Conservation (phyloP, 202 grass and related monocot genomes). For the Schoenoplectus tabernaemontani region DNA sequence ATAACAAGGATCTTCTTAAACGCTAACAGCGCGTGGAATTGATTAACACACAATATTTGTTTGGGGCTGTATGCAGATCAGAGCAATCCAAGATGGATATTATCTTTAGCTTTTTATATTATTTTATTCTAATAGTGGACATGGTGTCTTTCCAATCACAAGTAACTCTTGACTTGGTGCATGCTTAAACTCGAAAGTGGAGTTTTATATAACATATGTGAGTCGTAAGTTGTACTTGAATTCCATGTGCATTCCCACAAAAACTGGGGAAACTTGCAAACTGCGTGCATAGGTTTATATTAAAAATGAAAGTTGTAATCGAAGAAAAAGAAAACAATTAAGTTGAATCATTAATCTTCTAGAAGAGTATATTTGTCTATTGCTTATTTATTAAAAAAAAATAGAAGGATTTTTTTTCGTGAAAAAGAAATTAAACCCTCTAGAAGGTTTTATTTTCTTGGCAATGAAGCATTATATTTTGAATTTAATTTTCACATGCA, state of each 20-base stretch:
- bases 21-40: background rate
- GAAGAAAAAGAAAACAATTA: background rate
- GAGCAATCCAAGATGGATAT: background rate
- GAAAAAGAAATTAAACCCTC: background rate
- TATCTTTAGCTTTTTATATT: background rate
- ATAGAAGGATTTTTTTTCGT: background rate
- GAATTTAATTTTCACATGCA: background rate
- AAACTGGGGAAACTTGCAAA: conserved; percentile 5
- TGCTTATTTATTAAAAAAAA: background rate
- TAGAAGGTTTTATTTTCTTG: background rate
- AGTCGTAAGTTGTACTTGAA: background rate
- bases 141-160: background rate
- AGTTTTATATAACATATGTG: background rate
- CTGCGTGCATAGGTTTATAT: background rate
- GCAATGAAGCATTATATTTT: background rate
- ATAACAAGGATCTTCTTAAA: too few species aligned
- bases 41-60: too few species aligned
- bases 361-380: conserved; percentile 9
- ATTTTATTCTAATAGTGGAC: background rate
- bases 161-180: background rate
- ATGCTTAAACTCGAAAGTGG: background rate
- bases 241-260: background rate
- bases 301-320: background rate
- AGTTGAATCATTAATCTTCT: background rate
- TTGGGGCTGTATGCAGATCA: background rate